Percentiles rank a stretch among this genome's conserved stretches.
phyloP scores from a whole-genome alignment of 2,329 filamentous ascomycete genomes.

The Xylaria sp. region DNA sequence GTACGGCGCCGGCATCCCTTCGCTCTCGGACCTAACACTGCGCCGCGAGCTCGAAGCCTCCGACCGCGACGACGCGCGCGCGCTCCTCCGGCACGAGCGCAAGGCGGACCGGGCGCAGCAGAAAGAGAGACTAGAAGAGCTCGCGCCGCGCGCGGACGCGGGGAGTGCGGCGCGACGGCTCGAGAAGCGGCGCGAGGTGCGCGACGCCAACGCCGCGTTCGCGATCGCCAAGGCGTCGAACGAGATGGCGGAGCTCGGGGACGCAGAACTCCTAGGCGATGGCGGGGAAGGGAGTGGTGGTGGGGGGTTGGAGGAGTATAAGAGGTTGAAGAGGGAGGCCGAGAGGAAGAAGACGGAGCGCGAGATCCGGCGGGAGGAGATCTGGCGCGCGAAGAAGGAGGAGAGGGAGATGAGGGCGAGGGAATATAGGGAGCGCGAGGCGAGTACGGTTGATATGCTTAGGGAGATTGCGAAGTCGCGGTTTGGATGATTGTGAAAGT shows the following conservation, averaged over 20 bases:
- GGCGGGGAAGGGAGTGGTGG: constrained; percentile 58
- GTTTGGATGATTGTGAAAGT: constrained; percentile 66
- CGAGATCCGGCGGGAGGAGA: constrained; percentile 84
- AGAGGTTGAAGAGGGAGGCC: constrained; percentile 75
- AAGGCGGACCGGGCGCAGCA: constrained; percentile 73
- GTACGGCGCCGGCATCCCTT: constrained; percentile 73
- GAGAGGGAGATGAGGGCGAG: constrained; percentile 83
- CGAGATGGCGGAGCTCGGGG: constrained; percentile 66
- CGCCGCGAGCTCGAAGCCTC: constrained; percentile 62
- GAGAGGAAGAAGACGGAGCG: constrained; percentile 83
- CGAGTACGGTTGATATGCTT: constrained; percentile 84
- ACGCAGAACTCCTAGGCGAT: constrained; percentile 81
- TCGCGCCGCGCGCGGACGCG: constrained; percentile 83
- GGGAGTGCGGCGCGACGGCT: constrained; percentile 85
- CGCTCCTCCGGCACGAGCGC: constrained; percentile 70
- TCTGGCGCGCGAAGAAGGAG: constrained; percentile 76
- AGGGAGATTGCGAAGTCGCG: constrained; percentile 81
- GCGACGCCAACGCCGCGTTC: constrained; percentile 79
- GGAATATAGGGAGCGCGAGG: constrained; percentile 79
- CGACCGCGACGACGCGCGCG: constrained; percentile 57
- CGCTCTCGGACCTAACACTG: constrained; percentile 76
- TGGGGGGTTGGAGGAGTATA: constrained; percentile 72
- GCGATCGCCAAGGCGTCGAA: constrained; percentile 72
- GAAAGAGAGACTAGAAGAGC: constrained; percentile 80
- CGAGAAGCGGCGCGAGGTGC: constrained; percentile 82